Percentiles rank a stretch among this genome's conserved stretches.
Conservation (phyloP, 345 rosid genomes). For the Fremontodendron californicum region DNA sequence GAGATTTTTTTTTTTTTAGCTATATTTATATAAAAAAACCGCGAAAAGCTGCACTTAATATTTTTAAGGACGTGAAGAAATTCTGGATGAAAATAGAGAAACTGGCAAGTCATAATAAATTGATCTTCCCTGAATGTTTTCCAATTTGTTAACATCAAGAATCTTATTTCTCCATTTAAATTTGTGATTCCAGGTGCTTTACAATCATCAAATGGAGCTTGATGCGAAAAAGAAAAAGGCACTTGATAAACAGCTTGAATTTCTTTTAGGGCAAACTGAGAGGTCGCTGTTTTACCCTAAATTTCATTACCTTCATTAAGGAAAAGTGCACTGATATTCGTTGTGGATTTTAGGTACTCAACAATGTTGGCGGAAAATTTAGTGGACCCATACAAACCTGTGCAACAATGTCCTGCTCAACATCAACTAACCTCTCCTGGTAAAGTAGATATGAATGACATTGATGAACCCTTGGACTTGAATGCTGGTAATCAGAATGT, state of each 20-base stretch:
- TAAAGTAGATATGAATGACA: slow-evolving; percentile 31
- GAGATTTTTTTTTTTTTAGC: too few species aligned
- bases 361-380: slow-evolving; percentile 98
- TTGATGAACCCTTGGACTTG: slow-evolving; percentile 27
- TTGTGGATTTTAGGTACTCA: slow-evolving; percentile 60
- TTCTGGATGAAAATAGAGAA: slow-evolving; percentile 96
- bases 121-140: slow-evolving; percentile 15
- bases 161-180: slow-evolving; percentile 16
- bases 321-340: slow-evolving; percentile 2
- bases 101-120: slow-evolving; percentile 54
- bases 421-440: slow-evolving; percentile 22
- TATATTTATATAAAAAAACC: too few species aligned
- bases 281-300: slow-evolving; percentile 39
- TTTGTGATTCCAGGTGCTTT: slow-evolving; percentile 61
- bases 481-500: slow-evolving; percentile 42
- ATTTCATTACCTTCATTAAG: not conserved
- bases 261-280: slow-evolving; percentile 96
- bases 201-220: slow-evolving; percentile 91
- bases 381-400: slow-evolving; percentile 47
- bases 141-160: slow-evolving; percentile 14
- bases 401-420: slow-evolving; percentile 30
- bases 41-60: slow-evolving; percentile 78
- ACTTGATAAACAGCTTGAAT: slow-evolving; percentile 92
- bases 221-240: slow-evolving; percentile 94
- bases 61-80: slow-evolving; percentile 90